Percentiles rank a stretch among this genome's conserved stretches.
phyloP scores from a whole-genome alignment of 169 alveolate species.

The Plasmodium cynomolgi region DNA sequence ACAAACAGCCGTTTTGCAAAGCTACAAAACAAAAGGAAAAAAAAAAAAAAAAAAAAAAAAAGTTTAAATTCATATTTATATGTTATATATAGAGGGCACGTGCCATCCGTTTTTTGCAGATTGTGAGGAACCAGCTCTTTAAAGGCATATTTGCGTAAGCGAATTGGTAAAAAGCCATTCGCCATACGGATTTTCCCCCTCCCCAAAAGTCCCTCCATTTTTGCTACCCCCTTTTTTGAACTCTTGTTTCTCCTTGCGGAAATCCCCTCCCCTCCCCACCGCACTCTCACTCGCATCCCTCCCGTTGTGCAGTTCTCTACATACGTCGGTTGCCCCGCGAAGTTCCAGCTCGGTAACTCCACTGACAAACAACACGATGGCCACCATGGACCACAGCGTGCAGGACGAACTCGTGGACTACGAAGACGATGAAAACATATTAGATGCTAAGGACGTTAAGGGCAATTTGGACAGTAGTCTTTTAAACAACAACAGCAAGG shows the following conservation, averaged over 20 bases:
- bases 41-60: neutral
- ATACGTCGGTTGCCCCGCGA: neutral
- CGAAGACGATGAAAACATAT: conserved; percentile 84
- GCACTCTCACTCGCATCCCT: neutral
- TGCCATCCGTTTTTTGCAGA: neutral
- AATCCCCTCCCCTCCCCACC: neutral
- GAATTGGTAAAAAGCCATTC: conserved; percentile 4
- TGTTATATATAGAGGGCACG: neutral
- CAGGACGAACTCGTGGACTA: conserved; percentile 87
- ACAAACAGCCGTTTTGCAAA: neutral
- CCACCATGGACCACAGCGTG: conserved; percentile 76
- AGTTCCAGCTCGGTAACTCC: neutral
- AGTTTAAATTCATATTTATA: neutral
- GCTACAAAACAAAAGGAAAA: neutral
- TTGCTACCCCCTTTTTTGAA: neutral
- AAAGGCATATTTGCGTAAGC: neutral
- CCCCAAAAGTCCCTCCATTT: neutral
- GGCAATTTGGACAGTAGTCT: conserved; percentile 49
- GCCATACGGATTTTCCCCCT: neutral
- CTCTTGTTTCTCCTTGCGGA: neutral
- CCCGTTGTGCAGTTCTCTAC: neutral
- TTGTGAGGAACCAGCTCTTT: neutral
- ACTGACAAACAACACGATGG: conserved; percentile 45
- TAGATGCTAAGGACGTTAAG: conserved; percentile 76
- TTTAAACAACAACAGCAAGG: conserved; percentile 77